Evolutionary conservation across 2,329 filamentous ascomycete species (phyloP).

Genomic region (Aureobasidium pullulans): DNA sequence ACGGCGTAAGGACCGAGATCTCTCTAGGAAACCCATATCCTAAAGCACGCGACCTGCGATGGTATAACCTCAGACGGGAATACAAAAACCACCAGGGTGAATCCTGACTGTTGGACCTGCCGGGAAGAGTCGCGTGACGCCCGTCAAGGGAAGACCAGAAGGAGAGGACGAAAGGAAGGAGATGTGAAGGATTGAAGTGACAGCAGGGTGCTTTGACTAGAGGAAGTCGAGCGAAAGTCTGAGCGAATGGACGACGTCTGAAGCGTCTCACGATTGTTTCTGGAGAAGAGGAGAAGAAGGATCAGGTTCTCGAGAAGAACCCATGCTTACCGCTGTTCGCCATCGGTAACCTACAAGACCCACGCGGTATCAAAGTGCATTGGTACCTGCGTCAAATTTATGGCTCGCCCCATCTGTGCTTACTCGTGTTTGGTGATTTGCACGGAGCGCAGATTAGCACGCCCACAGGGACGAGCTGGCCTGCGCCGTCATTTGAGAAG

Average conservation of each 20-base stretch:
- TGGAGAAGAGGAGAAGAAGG: slow-evolving; percentile 2
- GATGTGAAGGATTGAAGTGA: neutral
- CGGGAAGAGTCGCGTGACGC: neutral
- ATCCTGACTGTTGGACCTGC: neutral
- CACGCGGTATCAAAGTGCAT: slow-evolving; percentile 10
- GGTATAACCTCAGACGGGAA: neutral
- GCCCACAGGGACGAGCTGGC: neutral
- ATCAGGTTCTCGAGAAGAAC: neutral
- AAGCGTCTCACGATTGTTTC: slow-evolving; percentile 13
- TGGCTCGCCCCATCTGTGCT: slow-evolving; percentile 12
- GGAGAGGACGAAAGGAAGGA: neutral
- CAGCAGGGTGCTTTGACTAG: neutral
- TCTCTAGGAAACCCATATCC: slow-evolving; percentile 16
- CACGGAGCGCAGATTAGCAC: slow-evolving; percentile 10
- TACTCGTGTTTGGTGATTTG: slow-evolving; percentile 8
- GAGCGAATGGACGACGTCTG: slow-evolving; percentile 1
- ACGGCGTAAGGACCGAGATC: slow-evolving; percentile 16
- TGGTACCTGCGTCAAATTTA: slow-evolving; percentile 11
- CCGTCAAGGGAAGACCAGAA: neutral
- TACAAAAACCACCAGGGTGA: neutral
- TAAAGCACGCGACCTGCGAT: neutral
- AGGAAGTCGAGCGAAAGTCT: neutral
- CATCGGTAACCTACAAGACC: slow-evolving; percentile 5
- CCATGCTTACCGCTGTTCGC: slow-evolving; percentile 12
- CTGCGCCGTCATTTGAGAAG: slow-evolving; percentile 4